These are phyloP conservation scores for Neurospora sp. DNA, from an alignment of 495 filamentous ascomycete genomes.

Conservation along the genomic window DNA sequence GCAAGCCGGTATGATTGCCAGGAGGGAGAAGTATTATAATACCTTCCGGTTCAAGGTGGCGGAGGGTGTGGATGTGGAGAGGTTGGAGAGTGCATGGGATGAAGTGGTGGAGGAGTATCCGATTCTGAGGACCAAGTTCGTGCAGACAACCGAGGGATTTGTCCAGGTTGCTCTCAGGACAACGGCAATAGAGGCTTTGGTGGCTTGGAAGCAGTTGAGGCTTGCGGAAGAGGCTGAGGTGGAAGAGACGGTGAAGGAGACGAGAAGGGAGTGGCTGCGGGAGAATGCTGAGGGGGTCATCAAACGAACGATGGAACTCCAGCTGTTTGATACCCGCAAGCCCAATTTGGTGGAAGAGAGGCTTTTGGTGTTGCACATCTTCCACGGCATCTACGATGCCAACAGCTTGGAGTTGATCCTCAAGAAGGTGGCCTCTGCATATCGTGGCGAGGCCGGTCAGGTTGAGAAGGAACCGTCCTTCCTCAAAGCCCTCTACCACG, in stretches of 20 bases:
- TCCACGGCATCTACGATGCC: slow-evolving; percentile 86
- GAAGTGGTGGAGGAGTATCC: slow-evolving; percentile 36
- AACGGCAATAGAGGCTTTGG: too few relatives aligned
- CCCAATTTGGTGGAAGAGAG: slow-evolving; percentile 17
- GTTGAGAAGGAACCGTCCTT: slow-evolving; percentile 31
- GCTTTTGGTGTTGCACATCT: slow-evolving; percentile 53
- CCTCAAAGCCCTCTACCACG: slow-evolving; percentile 41
- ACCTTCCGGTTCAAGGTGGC: slow-evolving; percentile 50
- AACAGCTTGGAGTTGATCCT: slow-evolving; percentile 63
- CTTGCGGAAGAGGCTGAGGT: slow-evolving; percentile 13
- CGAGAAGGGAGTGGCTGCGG: slow-evolving; percentile 29
- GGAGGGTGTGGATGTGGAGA: slow-evolving; percentile 24
- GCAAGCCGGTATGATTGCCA: slow-evolving; percentile 70
- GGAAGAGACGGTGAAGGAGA: slow-evolving; percentile 3
- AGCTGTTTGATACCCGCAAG: slow-evolving; percentile 32
- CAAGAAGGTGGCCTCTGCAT: slow-evolving; percentile 40
- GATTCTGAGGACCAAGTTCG: slow-evolving; percentile 57
- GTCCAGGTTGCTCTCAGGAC: slow-evolving; percentile 42
- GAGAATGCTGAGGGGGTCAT: neutral
- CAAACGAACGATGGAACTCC: slow-evolving; percentile 16
- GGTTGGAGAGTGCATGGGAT: slow-evolving; percentile 43
- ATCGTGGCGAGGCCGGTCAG: slow-evolving; percentile 7
- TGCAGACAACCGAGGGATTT: slow-evolving; percentile 56
- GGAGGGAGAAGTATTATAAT: slow-evolving; percentile 63
- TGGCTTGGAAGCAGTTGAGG: neutral